These are phyloP conservation scores for Thalia dealbata DNA, from an alignment of 176 grass and related monocot species.

Conservation along the genomic window DNA sequence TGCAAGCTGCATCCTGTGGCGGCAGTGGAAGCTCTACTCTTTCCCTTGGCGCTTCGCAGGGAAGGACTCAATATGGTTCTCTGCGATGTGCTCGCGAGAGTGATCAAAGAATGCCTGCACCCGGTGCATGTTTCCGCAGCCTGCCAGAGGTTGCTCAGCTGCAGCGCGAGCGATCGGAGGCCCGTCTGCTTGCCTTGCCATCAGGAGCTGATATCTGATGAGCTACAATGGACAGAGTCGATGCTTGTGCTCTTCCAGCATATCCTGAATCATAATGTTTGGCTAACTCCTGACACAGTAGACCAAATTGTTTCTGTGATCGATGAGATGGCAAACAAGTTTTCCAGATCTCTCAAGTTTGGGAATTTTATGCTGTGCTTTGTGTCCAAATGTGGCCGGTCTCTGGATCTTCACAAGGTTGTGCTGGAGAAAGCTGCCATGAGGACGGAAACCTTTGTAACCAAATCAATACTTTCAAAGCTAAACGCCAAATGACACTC, in stretches of 20 bases:
- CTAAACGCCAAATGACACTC: constrained; percentile 1
- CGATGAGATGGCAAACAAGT: constrained; percentile 37
- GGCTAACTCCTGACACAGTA: constrained; percentile 41
- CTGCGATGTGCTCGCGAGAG: constrained; percentile 43
- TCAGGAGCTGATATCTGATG: constrained; percentile 18
- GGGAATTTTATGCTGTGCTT: constrained; percentile 62
- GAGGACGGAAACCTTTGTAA: constrained; percentile 59
- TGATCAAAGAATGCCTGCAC: constrained; percentile 76
- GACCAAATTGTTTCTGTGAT: constrained; percentile 40
- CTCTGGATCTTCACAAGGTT: constrained; percentile 34
- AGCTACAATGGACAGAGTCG: constrained; percentile 62
- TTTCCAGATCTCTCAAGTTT: constrained; percentile 63
- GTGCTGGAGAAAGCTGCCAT: constrained; percentile 46
- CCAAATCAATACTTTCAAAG: constrained; percentile 67
- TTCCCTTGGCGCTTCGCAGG: constrained; percentile 54
- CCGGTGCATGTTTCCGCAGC: constrained; percentile 58
- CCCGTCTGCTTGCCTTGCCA: constrained; percentile 52
- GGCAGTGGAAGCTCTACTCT: constrained; percentile 48
- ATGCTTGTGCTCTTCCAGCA: constrained; percentile 57
- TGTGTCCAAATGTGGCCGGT: constrained; percentile 34
- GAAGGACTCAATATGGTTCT: constrained; percentile 43
- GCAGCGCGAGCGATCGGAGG: constrained; percentile 24
- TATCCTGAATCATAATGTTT: constrained; percentile 61
- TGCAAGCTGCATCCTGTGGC: constrained; percentile 62
- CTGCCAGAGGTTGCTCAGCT: constrained; percentile 58